phyloP scores from a whole-genome alignment of 441 rosid genomes.

The Raphanus hybrid region DNA sequence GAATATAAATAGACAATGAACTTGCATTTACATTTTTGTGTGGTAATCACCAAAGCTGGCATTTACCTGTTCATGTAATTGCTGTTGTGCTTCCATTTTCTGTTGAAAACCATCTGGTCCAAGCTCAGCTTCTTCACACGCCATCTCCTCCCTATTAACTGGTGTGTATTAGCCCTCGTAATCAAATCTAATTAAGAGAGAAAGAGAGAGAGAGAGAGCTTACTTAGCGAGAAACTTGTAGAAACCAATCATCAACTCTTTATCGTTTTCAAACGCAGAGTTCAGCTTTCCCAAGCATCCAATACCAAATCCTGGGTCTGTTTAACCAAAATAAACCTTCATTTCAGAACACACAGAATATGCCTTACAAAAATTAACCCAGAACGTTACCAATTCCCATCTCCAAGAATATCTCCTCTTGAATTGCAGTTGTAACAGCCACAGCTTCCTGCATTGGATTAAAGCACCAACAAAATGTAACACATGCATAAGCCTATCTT shows the following conservation, averaged over 20 bases:
- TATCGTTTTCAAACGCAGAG: conserved; percentile 66
- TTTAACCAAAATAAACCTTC: background rate
- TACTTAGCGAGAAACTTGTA: conserved; percentile 77
- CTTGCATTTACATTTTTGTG: background rate
- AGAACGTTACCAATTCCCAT: conserved; percentile 73
- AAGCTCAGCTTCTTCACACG: conserved; percentile 89
- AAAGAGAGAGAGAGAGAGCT: conserved; percentile 30
- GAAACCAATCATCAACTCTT: conserved; percentile 76
- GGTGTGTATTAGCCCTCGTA: background rate
- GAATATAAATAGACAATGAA: background rate
- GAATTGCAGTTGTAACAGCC: conserved; percentile 80
- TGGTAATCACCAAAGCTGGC: background rate
- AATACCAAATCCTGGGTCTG: conserved; percentile 87
- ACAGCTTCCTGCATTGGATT: conserved; percentile 73
- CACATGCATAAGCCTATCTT: too few relatives aligned
- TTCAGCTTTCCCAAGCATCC: conserved; percentile 80
- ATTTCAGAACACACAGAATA: background rate
- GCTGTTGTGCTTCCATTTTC: conserved; percentile 56
- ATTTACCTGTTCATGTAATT: conserved; percentile 66
- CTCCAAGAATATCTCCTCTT: conserved; percentile 80
- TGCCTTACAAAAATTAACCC: too few relatives aligned
- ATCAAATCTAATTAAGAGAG: background rate
- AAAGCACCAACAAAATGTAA: background rate
- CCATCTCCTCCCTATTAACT: conserved; percentile 70
- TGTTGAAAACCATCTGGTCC: conserved; percentile 65